Percentiles rank a stretch among this genome's conserved stretches.
phyloP scores from a whole-genome alignment of 768 basidiomycete species.

The Suillus fuscotomentosus region DNA sequence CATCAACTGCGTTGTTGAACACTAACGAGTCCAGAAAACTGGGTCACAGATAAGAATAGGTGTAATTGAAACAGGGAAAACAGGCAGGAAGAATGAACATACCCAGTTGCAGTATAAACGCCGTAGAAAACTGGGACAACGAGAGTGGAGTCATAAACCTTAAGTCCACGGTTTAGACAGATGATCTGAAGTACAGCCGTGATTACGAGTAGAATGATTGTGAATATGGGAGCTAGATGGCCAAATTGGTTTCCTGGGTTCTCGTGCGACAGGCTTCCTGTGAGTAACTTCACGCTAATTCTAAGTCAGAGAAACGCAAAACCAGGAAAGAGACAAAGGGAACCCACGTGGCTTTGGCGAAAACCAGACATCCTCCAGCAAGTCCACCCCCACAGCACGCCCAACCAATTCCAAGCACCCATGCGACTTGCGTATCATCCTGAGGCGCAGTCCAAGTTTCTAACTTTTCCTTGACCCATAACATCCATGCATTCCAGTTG shows the following conservation, averaged over 20 bases:
- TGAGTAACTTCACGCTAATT: constrained; percentile 73
- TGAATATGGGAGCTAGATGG: constrained; percentile 77
- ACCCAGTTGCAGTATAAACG: constrained; percentile 84
- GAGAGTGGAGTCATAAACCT: constrained; percentile 85
- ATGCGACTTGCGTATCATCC: constrained; percentile 83
- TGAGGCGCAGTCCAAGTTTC: constrained; percentile 77
- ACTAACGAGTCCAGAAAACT: constrained; percentile 66
- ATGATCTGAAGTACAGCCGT: constrained; percentile 91
- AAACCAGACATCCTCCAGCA: constrained; percentile 87
- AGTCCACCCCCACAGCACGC: constrained; percentile 90
- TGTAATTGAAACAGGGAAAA: neutral
- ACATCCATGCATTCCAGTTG: constrained; percentile 47
- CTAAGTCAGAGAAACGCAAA: constrained; percentile 10
- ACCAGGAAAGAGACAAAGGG: neutral
- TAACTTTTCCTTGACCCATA: constrained; percentile 57
- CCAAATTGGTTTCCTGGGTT: constrained; percentile 88
- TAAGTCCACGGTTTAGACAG: constrained; percentile 87
- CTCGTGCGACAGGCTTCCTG: constrained; percentile 72
- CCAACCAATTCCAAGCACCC: constrained; percentile 94
- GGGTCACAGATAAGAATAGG: constrained; percentile 6
- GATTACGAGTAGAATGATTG: constrained; percentile 53
- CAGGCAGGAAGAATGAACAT: constrained; percentile 23
- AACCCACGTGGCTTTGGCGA: constrained; percentile 51
- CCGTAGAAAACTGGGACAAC: constrained; percentile 97
- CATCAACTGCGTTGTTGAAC: constrained; percentile 82